Base-by-base conservation (phyloP, 345 rosid species). In the Iberis pinnata region DNA sequence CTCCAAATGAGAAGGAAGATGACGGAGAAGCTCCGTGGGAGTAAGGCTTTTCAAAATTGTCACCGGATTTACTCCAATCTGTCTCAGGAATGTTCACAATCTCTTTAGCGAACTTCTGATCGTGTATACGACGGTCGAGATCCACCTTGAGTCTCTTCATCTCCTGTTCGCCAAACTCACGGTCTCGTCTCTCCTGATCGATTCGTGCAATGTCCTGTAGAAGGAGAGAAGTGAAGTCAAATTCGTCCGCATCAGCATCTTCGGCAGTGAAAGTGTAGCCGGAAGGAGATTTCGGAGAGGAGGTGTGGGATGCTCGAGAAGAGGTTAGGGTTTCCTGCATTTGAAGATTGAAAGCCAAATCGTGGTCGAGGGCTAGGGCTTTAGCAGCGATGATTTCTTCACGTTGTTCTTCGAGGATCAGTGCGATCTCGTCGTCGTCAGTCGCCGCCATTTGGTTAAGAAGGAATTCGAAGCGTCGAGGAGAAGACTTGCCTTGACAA, bases 341-440 rank as follows among this genome's bases (percentile, higher is more conserved):
- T 59, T 85, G 94, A 56, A 85, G 86, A 12, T 70, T 40, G 71
- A 74, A 80, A 12, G 89, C 94, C 3, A 74, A 70, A 37, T 81
- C 82, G 35, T 49, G 60, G 55, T 85, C 94, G 5, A 70, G 14
- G n/a, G 49, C 48, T 12, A 72, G 46, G 69, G 80, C 18, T 64
- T 60, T 64, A 45, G 86, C 85, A 3, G 68, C 77, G 44, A 61
- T 50, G 65, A 81, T 37, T 43, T 75, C 81, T 38, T 68, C 66
- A 31, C 67, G 75, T 35, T 78, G 92, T 53, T 58, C 73, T 8
- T 60, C 36, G 12, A 78, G 68, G 2, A 69, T 39, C 43, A 54
- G 26, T 1, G 54, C 10, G 47, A 68, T 43, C 16, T 66, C 75
- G 53, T 61, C 73, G 6, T 15, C 48, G 18, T 45, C 69, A 7